Base-by-base conservation (phyloP, 257 asterid species). In the Scutellaria minor region DNA sequence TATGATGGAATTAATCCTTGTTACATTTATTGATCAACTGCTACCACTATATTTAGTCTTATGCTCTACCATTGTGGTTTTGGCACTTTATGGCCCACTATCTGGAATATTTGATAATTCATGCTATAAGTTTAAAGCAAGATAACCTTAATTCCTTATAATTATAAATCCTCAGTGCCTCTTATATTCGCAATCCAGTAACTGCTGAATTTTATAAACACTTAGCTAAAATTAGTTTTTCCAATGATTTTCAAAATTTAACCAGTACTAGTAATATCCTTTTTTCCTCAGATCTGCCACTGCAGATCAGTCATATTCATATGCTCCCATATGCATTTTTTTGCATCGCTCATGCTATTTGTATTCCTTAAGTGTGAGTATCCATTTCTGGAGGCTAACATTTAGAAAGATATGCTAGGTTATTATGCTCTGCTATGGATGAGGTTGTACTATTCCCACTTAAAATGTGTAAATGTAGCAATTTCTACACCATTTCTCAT, bases 1-100 rank as follows among this genome's bases (percentile, higher is more conserved):
- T 42, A 46, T 53, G 22, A 65, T 64, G 71, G 59, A 9, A 37
- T 55, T 46, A 11, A 56, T 11, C 13, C 14, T 57, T 75, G 4
- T 41, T 24, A 45, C 27, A 52, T 56, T 44, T 64, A 24, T 53
- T 41, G 58, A 41, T 74, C 6, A 47, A 27, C 52, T 39, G 44
- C 63, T 65, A 52, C 67, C 58, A 51, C 13, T 61, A 12, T 46
- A 24, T 68, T 42, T 51, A n/a, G 66, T 55, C 76, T 81, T 75
- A 47, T 24, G 70, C 57, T n/a, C 68, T 57, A 35, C 60, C 64
- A 51, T 64, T 51, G 47, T 44, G 58, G 64, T 59, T 48, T 66
- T 71, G 54, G 48, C 75, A 66, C 57, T 9, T 53, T 20, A 10
- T 48, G 71, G 66, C 58, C 55, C 66, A 31, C 41, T 45, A 58